Base-by-base conservation (phyloP, 164 flowering plant genomes). In the Nelumbo lutea region DNA sequence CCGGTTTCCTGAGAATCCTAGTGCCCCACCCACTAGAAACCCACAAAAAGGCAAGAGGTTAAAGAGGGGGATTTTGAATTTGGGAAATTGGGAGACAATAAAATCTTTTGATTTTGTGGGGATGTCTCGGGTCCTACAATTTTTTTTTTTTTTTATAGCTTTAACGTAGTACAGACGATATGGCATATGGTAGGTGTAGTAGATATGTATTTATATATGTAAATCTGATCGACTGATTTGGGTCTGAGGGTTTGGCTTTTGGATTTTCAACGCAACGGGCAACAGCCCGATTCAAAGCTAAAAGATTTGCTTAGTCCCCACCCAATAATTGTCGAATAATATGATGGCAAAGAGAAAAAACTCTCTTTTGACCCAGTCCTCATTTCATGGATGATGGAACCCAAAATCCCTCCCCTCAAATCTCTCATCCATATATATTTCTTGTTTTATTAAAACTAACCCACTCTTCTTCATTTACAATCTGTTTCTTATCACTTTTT, bases 81-180 rank as follows among this genome's bases (percentile, higher is more conserved):
- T 38, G 9, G 8, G 5, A 45, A n/a, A 44, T 46, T 9, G 15
- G 46, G 13, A 56, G 43, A 56, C 61, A 46, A 27, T 27, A 27
- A 64, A 40, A 59, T 59, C 63, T 64, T 70, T 70, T 70, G 68
- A 70, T 70, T 68, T 70, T 70, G 68, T 70, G 73, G 73, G 67
- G 55, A 64, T 69, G 47, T 61, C 48, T 46, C 7, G 4, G 48
- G 48, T 46, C 48, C 48, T 46, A 46, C 48, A 53, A 10, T 10
- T 53, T 15, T 53, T 15, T 15, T 53, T 53, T 51, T 53, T 53
- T 15, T 13, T 11, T 53, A 4, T 15, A 11, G n/a, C 57, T 53
- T 11, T 53, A 53, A 53, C n/a, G 15, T 10, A 11, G 57, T 4
- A 53, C 14, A 53, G 57, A 53, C 57, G 11, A 46, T 7, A 7